Evolutionary conservation across 305 asterid genomes (phyloP), one percentile per base, ranked within the genome.

Genomic region (Fraxinus ornus): DNA sequence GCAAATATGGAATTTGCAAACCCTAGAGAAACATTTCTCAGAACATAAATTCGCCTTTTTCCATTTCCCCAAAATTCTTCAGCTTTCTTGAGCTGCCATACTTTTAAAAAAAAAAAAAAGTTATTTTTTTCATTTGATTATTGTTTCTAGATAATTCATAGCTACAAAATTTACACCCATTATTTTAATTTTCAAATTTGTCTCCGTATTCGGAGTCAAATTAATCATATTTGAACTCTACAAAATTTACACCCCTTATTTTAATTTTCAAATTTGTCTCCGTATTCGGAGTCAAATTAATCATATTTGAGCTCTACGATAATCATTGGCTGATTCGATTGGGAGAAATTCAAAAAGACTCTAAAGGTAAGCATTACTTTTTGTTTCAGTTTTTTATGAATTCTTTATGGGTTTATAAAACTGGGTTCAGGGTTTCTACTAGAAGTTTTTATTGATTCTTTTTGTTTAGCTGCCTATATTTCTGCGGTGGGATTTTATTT

Each of bases 1-100:
- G 76, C 74, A 60, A 66, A 83, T 33, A 81, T 24, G 64, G 81
- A 84, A 84, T 79, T 83, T 79, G 28, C 80, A 85, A 88, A 88
- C 87, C 91, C 90, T 86, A 86, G 82, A 39, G 47, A 77, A 74
- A 70, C 66, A 28, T 66, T 79, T 74, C 81, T 79, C 41, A 30
- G 47, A 26, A 26, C 86, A 83, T 62, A 88, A 86, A 86, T 83
- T 73, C 85, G 47, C 70, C 68, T 73, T 78, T 80, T 64, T 21
- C 77, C 37, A 79, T 75, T 78, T 52, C 85, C 86, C 85, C 75
- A 35, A 86, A 78, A 82, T 81, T 79, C 86, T 36, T 77, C 84
- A 70, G 72, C 86, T 72, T 70, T 70, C 19, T 70, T 70, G 75
- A 70, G 41, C 22, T 30, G 75, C 75, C 10, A 15, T 26, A 70